Conservation (phyloP, 495 filamentous ascomycete genomes). For the Xylaria telfairii region DNA sequence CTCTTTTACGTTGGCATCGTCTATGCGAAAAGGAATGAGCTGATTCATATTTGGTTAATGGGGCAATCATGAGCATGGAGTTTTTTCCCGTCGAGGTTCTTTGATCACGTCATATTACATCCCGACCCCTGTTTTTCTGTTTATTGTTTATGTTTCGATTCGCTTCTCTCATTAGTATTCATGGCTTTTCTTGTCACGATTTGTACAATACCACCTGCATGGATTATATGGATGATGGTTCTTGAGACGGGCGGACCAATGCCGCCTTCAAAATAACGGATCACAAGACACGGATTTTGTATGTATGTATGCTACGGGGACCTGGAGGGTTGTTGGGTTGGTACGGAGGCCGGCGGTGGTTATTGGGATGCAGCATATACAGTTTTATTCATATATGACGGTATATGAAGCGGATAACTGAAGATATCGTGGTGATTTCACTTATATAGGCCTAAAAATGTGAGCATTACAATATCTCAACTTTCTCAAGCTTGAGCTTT, state of each 20-base stretch:
- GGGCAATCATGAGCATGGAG: constrained; percentile 19
- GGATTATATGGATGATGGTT: constrained; percentile 26
- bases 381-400: constrained; percentile 6
- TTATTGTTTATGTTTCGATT: constrained; percentile 11
- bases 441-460: constrained; percentile 15
- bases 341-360: neutral
- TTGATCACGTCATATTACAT: neutral
- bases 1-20: neutral
- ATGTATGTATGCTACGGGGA: constrained; percentile 23
- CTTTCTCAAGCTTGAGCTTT: neutral
- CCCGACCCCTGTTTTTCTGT: neutral
- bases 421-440: constrained; percentile 29
- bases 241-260: constrained; percentile 17
- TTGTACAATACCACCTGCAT: constrained; percentile 28
- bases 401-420: constrained; percentile 11
- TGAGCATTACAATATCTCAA: neutral
- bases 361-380: constrained; percentile 15
- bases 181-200: constrained; percentile 13
- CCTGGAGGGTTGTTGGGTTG: constrained; percentile 6
- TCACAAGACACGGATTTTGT: constrained; percentile 22
- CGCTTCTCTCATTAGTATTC: constrained; percentile 11
- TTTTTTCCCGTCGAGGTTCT: constrained; percentile 12
- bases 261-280: constrained; percentile 21
- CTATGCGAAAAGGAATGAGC: constrained; percentile 6
- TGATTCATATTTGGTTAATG: constrained; percentile 3